Evolutionary conservation across 2,329 filamentous ascomycete genomes (phyloP).

Genomic region (Alternaria sp.): DNA sequence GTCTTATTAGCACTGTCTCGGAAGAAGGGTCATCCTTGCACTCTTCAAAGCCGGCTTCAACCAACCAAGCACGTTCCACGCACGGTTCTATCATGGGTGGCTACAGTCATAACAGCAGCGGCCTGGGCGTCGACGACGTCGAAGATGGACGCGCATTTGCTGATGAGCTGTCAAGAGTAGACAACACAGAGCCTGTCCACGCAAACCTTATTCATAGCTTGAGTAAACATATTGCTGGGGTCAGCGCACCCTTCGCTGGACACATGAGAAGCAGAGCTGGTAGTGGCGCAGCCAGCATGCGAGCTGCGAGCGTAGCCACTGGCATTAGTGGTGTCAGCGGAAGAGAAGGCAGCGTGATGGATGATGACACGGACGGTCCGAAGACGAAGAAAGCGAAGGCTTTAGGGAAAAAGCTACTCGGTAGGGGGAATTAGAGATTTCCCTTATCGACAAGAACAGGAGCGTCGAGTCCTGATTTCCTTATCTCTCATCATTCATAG

Average conservation of each 20-base stretch:
- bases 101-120: conserved; percentile 21
- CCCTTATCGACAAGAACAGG: neutral
- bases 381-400: conserved; percentile 28
- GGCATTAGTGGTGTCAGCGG: conserved; percentile 13
- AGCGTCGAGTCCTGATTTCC: neutral
- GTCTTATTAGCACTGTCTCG: conserved; percentile 39
- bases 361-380: conserved; percentile 10
- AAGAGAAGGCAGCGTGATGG: neutral
- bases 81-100: conserved; percentile 39
- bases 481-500: neutral
- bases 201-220: conserved; percentile 46
- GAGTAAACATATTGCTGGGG: conserved; percentile 45
- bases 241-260: conserved; percentile 36
- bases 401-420: conserved; percentile 28
- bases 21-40: conserved; percentile 39
- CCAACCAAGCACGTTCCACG: conserved; percentile 28
- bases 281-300: conserved; percentile 20
- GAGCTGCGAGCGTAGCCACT: conserved; percentile 19
- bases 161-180: conserved; percentile 46
- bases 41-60: conserved; percentile 21
- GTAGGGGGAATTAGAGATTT: conserved; percentile 15
- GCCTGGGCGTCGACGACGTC: conserved; percentile 28
- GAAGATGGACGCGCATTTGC: conserved; percentile 48
- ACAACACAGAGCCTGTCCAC: conserved; percentile 48
- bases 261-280: conserved; percentile 27